These are phyloP conservation scores for Rheum nobile DNA, from an alignment of 148 eudicot genomes.

Conservation along the genomic window DNA sequence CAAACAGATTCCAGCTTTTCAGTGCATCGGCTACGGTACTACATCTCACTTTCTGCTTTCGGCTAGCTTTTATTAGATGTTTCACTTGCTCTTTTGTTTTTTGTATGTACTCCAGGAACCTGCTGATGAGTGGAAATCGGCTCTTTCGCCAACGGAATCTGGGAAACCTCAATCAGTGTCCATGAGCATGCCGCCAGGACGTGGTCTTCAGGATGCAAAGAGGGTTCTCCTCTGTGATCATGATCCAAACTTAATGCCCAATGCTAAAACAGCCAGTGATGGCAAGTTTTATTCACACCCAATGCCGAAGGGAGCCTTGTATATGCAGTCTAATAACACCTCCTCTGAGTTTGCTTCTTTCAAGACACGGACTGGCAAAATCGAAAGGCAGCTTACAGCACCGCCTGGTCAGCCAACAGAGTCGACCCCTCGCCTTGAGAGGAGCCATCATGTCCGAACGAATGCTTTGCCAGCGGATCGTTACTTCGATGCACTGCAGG, in stretches of 20 bases:
- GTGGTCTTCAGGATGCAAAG: constrained; percentile 17
- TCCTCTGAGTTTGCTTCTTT: background rate
- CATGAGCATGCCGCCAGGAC: constrained; percentile 61
- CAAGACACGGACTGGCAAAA: background rate
- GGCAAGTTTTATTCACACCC: constrained; percentile 52
- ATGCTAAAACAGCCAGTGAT: constrained; percentile 6
- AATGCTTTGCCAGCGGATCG: constrained; percentile 9
- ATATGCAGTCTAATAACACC: constrained; percentile 9
- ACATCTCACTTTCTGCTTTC: background rate
- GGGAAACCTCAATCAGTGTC: constrained; percentile 32
- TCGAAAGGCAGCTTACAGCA: background rate
- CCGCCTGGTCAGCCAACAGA: background rate
- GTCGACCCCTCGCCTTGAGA: constrained; percentile 11
- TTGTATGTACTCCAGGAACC: constrained; percentile 17
- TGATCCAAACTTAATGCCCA: constrained; percentile 7
- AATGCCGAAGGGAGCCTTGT: constrained; percentile 25
- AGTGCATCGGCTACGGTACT: constrained; percentile 18
- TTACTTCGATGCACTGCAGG: constrained; percentile 11
- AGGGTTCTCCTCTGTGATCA: constrained; percentile 35
- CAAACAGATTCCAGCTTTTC: constrained; percentile 9
- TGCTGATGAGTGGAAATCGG: constrained; percentile 5
- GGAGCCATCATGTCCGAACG: background rate
- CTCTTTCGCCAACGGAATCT: background rate
- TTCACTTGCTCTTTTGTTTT: background rate
- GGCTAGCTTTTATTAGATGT: no score